These are phyloP conservation scores for Alectoria sarmentosa DNA, from an alignment of 495 filamentous ascomycete genomes.

Conservation along the genomic window DNA sequence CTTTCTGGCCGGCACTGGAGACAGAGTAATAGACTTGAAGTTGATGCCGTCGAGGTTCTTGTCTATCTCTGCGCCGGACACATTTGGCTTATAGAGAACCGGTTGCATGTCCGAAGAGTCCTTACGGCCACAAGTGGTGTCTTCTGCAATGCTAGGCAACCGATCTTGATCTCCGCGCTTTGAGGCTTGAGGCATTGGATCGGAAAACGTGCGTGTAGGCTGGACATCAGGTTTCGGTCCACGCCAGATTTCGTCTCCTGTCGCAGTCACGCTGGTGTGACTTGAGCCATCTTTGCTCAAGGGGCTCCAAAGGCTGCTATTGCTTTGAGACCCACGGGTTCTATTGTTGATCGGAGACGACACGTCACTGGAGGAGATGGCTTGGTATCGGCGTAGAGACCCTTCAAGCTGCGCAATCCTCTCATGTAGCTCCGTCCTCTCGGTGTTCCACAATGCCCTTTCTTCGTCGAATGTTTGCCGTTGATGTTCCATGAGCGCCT, in stretches of 20 bases:
- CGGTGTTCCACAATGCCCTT: conserved; percentile 23
- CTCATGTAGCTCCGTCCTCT: conserved; percentile 20
- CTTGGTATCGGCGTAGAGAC: conserved; percentile 13
- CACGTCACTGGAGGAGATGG: conserved; percentile 6
- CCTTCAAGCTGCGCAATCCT: conserved; percentile 21
- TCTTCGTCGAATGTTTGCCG: conserved; percentile 21
- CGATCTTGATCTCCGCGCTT: conserved; percentile 12
- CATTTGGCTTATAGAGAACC: background rate
- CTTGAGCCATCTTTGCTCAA: background rate
- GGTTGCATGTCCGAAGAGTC: conserved; percentile 8
- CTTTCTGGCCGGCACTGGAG: background rate
- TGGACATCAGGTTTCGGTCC: conserved; percentile 16
- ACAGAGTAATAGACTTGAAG: conserved; percentile 15
- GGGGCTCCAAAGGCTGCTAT: conserved; percentile 9
- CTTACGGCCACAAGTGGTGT: conserved; percentile 7
- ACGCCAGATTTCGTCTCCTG: conserved; percentile 23
- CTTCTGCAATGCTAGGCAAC: conserved; percentile 22
- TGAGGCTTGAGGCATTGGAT: background rate
- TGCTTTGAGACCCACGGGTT: background rate
- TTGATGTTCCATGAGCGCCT: conserved; percentile 22
- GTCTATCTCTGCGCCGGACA: conserved; percentile 11
- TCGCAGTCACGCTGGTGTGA: conserved; percentile 5
- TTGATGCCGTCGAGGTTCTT: conserved; percentile 25
- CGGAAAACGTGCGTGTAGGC: conserved; percentile 24
- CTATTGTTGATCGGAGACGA: conserved; percentile 2